Evolutionary conservation across 148 eudicot species (phyloP), one percentile per base, ranked within the genome.

Genomic region (Salicornia ramosissima): DNA sequence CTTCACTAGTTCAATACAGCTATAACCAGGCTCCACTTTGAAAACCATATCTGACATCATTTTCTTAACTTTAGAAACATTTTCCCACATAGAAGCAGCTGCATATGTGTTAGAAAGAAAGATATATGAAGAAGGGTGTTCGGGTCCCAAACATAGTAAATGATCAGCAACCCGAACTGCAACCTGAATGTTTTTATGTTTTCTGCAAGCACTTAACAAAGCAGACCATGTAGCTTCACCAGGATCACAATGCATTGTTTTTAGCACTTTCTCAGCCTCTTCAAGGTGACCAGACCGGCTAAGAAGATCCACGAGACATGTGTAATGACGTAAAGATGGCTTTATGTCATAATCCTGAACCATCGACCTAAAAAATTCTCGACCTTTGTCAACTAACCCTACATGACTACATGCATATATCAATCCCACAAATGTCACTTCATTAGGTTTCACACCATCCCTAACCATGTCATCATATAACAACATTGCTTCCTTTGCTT

Each of bases 191-290:
- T 79, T 75, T 47, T 84, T 84, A 36, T 81, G 81, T 53, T 74
- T 78, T 56, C 82, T 77, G 76, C 91, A 89, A 24, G 96, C 85
- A 73, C 96, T 85, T 59, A 89, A 64, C 45, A 89, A 67, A 77
- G 91, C 80, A 74, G 86, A 86, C 89, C 91, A 89, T 50, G 82
- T 85, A 76, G 89, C 86, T 79, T 89, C 96, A 80, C 85, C 96
- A 19, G 87, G 89, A 72, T 79, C 26, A 64, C 73, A 86, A 30
- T 91, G 91, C 91, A 89, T 82, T 5, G 88, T 65, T 6, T 79
- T 75, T 19, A 89, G 76, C 10, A 89, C 76, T 45, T 74, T 78
- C 42, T 89, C 88, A 18, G 96, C 91, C 74, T 87, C 88, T 55
- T 80, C 79, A 65, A 89, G 86, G 64, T 80, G 78, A 22, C 89